Conservation (phyloP, 2,329 filamentous ascomycete genomes). For the Alternaria infectoria region DNA sequence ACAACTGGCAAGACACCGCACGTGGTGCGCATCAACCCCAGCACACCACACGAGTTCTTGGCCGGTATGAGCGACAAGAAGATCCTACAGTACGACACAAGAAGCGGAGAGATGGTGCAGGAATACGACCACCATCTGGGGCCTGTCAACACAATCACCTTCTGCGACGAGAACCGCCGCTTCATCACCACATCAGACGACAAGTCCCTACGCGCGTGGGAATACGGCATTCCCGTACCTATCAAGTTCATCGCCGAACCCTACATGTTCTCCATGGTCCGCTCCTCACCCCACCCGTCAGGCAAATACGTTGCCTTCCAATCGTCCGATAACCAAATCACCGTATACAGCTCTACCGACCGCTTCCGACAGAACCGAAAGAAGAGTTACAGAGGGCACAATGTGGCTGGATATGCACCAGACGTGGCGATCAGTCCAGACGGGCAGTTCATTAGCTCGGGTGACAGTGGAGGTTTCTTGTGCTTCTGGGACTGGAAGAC, state of each 20-base stretch:
- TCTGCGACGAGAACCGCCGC: conserved; percentile 90
- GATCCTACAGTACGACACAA: conserved; percentile 94
- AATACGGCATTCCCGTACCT: conserved; percentile 96
- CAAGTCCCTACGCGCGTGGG: conserved; percentile 94
- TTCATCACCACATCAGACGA: conserved; percentile 99
- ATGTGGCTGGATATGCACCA: conserved; percentile 91
- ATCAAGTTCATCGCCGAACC: conserved; percentile 99
- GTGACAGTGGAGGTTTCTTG: conserved; percentile 86
- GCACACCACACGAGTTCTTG: conserved; percentile 84
- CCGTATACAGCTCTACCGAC: conserved; percentile 92
- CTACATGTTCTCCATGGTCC: conserved; percentile 96
- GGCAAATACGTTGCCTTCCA: conserved; percentile 96
- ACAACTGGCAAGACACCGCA: conserved; percentile 95
- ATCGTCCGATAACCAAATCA: conserved; percentile 92
- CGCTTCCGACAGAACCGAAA: conserved; percentile 97
- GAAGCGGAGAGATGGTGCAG: conserved; percentile 82
- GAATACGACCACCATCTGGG: conserved; percentile 98
- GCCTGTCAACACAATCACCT: conserved; percentile 97
- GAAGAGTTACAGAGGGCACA: conserved; percentile 94
- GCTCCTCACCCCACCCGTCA: conserved; percentile 80
- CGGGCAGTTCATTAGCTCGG: conserved; percentile 86
- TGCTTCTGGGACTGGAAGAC: conserved; percentile 99
- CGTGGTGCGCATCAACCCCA: conserved; percentile 91
- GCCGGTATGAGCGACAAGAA: conserved; percentile 99
- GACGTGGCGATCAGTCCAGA: conserved; percentile 89